Base-by-base conservation (phyloP, 2,329 filamentous ascomycete species). In the Alternaria sp. region DNA sequence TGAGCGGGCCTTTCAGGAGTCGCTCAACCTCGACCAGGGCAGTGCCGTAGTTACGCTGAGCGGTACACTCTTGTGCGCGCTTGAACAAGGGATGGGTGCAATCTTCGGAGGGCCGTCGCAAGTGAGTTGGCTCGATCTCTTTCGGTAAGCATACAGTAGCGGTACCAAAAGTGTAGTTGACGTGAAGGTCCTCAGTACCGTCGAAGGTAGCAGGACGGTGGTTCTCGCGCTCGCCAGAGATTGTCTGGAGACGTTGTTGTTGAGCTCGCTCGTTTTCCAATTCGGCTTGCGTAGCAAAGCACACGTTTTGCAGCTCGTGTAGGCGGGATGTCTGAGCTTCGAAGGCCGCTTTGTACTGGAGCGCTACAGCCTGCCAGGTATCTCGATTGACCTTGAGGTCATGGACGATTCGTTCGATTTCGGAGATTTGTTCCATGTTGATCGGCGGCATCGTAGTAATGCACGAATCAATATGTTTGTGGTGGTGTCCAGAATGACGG, bases 241-340 rank as follows among this genome's bases (percentile, higher is more conserved):
- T 45, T 8, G 55, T 32, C 8, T 66, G 57, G 13, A 64, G 50
- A n/a, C 62, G 66, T 15, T 65, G 71, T 9, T 66, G 65, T 9
- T 70, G 61, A 11, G 47, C 62, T 21, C 73, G 66, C 54, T 77
- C 73, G 19, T 79, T 79, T 54, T 77, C 73, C 17, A 78, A 51
- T 23, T 77, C 75, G 10, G 74, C 75, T 57, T 79, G 76, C 1
- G 76, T 74, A 6, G 74, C 74, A 19, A 75, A 69, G 56, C 74
- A 75, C 0, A 77, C 66, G 30, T 74, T 66, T 49, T 74, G 71
- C 1, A 77, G 57, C 46, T 77, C 70, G 7, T 59, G 58, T 4
- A 77, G 62, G 9, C 65, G 71, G 36, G 54, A 46, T 6, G 69
- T 73, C 40, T 77, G 74, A 4, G 54, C 58, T 25, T 74, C 69